Percentiles rank a stretch among this genome's conserved stretches.
Evolutionary conservation across 805 yeast genomes (phyloP).

Genomic region (Zygosaccharomyces bisporus): DNA sequence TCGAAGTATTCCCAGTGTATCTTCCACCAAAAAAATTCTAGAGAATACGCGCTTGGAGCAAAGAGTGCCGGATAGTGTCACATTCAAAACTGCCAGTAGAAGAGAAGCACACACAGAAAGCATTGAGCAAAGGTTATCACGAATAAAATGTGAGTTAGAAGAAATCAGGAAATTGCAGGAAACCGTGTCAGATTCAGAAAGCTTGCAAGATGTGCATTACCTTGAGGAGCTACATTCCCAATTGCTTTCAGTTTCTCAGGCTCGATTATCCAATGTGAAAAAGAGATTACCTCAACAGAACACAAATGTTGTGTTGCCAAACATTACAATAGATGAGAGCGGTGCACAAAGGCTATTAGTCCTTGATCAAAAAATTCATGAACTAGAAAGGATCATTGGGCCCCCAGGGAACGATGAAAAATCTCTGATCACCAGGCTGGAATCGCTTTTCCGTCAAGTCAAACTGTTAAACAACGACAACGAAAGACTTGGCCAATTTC

Average conservation of each 20-base stretch:
- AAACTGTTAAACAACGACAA: slow-evolving; percentile 29
- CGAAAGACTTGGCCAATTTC: slow-evolving; percentile 21
- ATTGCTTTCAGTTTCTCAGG: not conserved
- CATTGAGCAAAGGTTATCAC: slow-evolving; percentile 12
- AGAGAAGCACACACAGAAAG: not conserved
- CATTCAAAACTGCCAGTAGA: not conserved
- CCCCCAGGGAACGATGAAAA: slow-evolving; percentile 10
- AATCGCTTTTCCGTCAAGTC: slow-evolving; percentile 31
- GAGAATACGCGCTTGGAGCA: not conserved
- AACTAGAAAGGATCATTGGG: slow-evolving; percentile 22
- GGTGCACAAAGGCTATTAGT: slow-evolving; percentile 12
- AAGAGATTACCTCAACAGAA: not conserved
- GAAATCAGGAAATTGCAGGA: slow-evolving; percentile 9
- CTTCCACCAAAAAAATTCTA: not conserved
- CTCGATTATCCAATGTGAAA: not conserved
- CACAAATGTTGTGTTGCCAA: slow-evolving; percentile 2
- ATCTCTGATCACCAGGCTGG: slow-evolving; percentile 26
- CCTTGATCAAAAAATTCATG: slow-evolving; percentile 20
- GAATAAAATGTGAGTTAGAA: slow-evolving; percentile 15
- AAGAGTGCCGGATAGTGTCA: not conserved
- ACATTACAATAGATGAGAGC: slow-evolving; percentile 9
- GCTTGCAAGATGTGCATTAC: slow-evolving; percentile 1
- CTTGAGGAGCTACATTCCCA: slow-evolving; percentile 5
- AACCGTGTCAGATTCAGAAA: slow-evolving; percentile 4
- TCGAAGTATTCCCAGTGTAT: not conserved